These are phyloP conservation scores for Maudiozyma bulderi DNA, from an alignment of 805 yeast species.

Conservation along the genomic window DNA sequence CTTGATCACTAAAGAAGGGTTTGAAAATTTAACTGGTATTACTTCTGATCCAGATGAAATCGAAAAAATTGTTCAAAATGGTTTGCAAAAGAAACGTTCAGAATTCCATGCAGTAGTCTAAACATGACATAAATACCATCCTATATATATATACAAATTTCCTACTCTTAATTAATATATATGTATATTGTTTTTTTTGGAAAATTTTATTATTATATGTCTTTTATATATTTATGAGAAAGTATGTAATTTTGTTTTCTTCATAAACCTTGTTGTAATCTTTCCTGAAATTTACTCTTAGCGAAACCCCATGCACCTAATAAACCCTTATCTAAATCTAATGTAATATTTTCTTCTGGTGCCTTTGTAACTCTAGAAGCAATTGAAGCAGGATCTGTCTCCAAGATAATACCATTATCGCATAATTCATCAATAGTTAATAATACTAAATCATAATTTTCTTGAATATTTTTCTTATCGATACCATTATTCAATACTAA, in stretches of 20 bases:
- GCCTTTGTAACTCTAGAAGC: slow-evolving; percentile 90
- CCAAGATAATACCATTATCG: slow-evolving; percentile 88
- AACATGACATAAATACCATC: not conserved
- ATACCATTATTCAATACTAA: slow-evolving; percentile 53
- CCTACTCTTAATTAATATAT: not conserved
- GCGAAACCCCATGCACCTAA: slow-evolving; percentile 85
- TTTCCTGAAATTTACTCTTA: slow-evolving; percentile 54
- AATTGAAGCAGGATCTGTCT: slow-evolving; percentile 78
- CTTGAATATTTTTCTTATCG: slow-evolving; percentile 71
- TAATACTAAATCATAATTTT: slow-evolving; percentile 75
- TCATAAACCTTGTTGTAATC: slow-evolving; percentile 37
- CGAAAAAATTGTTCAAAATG: slow-evolving; percentile 61
- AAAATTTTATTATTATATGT: not conserved
- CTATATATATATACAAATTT: not conserved
- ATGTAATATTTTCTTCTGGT: slow-evolving; percentile 49
- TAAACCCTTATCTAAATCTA: slow-evolving; percentile 70
- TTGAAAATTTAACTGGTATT: slow-evolving; percentile 70
- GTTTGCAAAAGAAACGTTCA: slow-evolving; percentile 49
- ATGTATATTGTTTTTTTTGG: not conserved
- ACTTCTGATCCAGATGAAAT: slow-evolving; percentile 84
- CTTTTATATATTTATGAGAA: not conserved
- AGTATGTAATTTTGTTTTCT: not conserved
- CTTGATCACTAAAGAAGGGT: slow-evolving; percentile 65
- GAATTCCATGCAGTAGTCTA: slow-evolving; percentile 53
- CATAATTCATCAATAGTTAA: slow-evolving; percentile 85